Evolutionary conservation across 2,329 filamentous ascomycete species (phyloP).

Genomic region (Exophiala mesophila): DNA sequence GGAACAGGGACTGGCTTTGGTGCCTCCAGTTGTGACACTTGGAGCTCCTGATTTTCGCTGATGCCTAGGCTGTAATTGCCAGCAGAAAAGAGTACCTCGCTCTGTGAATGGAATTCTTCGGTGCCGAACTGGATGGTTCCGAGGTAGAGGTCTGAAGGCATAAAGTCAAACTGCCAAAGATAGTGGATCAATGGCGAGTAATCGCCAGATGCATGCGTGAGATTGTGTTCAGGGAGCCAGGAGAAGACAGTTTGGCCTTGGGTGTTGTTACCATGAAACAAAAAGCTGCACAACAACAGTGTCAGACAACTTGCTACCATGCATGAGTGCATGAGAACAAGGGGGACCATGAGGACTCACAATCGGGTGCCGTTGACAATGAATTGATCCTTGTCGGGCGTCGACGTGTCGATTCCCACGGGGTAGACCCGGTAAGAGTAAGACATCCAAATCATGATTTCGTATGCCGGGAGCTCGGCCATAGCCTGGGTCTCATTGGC

Average conservation of each 20-base stretch:
- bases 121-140: conserved; percentile 12
- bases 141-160: conserved; percentile 7
- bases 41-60: background rate
- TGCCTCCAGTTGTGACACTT: background rate
- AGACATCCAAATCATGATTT: conserved; percentile 12
- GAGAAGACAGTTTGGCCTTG: conserved; percentile 8
- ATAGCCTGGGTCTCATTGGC: background rate
- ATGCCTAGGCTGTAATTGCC: conserved; percentile 6
- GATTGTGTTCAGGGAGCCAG: conserved; percentile 8
- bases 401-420: conserved; percentile 5
- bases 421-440: conserved; percentile 6
- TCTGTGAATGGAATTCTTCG: conserved; percentile 5
- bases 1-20: conserved; percentile 1
- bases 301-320: no score
- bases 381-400: conserved; percentile 8
- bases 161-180: conserved; percentile 12
- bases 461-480: conserved; percentile 2
- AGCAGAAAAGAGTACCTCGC: conserved; percentile 6
- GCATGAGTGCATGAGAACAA: background rate
- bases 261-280: conserved; percentile 11
- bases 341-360: conserved; percentile 1
- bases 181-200: conserved; percentile 12
- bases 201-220: conserved; percentile 5
- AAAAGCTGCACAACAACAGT: conserved; percentile 9
- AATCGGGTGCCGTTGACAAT: conserved; percentile 10